Evolutionary conservation across 257 asterid species (phyloP).

Genomic region (Solanum clarkiae): DNA sequence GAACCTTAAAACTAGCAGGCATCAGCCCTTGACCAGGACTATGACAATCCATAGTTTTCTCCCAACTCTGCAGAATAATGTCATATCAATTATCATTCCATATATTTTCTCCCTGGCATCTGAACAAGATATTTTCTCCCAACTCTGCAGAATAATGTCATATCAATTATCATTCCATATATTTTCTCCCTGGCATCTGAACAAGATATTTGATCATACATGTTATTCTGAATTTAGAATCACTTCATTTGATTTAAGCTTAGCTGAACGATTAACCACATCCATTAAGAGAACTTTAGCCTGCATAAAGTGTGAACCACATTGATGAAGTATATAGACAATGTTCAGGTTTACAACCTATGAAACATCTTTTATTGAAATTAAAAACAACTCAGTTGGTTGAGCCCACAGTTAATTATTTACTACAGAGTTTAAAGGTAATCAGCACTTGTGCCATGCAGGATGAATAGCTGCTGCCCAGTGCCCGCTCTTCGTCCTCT

Average conservation of each 20-base stretch:
- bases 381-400: not conserved
- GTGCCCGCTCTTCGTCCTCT: not conserved
- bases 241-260: not conserved
- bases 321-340: not conserved
- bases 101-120: not conserved
- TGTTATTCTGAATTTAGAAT: not conserved
- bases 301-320: not conserved
- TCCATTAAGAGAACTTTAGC: not conserved
- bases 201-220: not conserved
- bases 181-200: not conserved
- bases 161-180: not conserved
- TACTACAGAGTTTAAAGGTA: not conserved
- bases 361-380: not conserved
- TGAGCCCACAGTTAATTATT: not conserved
- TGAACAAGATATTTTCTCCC: not conserved
- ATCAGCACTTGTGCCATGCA: not conserved
- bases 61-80: constrained; percentile 53
- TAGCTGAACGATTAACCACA: not conserved
- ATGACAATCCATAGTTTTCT: constrained; percentile 74
- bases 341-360: not conserved
- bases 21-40: constrained; percentile 81
- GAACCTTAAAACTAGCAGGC: constrained; percentile 78
- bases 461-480: not conserved
- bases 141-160: constrained; percentile 29
- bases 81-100: not conserved